Conservation (phyloP, 768 basidiomycete genomes). For the Pleurotus ostreatus region DNA sequence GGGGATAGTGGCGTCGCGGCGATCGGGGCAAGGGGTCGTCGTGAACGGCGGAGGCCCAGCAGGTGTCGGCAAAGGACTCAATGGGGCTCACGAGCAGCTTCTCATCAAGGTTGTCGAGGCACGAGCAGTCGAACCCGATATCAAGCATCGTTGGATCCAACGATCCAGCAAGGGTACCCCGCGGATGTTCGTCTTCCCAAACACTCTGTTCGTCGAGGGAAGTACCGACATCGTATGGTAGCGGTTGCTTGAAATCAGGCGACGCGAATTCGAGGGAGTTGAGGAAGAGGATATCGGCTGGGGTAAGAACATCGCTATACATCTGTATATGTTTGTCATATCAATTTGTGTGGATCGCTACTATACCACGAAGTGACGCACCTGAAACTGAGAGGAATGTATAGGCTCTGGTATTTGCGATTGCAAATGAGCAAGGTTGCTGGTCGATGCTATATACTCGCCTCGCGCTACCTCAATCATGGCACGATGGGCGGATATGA, state of each 20-base stretch:
- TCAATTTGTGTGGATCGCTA: too few relatives aligned
- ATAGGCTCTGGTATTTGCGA: constrained; percentile 3
- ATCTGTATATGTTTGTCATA: too few relatives aligned
- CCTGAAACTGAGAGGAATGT: background rate
- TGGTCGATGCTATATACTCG: background rate
- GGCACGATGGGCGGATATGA: constrained; percentile 2
- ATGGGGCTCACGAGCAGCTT: constrained; percentile 35
- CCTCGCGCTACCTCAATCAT: constrained; percentile 1
- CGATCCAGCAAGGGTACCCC: background rate
- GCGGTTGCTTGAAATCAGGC: background rate
- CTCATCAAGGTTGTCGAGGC: constrained; percentile 38
- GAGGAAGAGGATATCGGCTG: constrained; percentile 4
- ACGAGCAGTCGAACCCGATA: constrained; percentile 35
- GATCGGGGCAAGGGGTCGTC: constrained; percentile 13
- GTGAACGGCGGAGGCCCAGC: constrained; percentile 36
- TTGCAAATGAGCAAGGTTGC: background rate
- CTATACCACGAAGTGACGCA: background rate
- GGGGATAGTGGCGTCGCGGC: constrained; percentile 1
- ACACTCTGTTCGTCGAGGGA: constrained; percentile 3
- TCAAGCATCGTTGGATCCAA: constrained; percentile 13
- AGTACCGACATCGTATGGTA: constrained; percentile 2
- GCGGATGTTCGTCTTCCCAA: constrained; percentile 1
- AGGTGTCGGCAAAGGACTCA: constrained; percentile 38
- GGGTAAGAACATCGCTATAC: background rate
- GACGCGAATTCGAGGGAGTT: background rate